A percentile compares a stretch with the other conserved stretches of the same genome.
Evolutionary conservation across 2,329 filamentous ascomycete species (phyloP).

Genomic region (Epichloe coenophiala): DNA sequence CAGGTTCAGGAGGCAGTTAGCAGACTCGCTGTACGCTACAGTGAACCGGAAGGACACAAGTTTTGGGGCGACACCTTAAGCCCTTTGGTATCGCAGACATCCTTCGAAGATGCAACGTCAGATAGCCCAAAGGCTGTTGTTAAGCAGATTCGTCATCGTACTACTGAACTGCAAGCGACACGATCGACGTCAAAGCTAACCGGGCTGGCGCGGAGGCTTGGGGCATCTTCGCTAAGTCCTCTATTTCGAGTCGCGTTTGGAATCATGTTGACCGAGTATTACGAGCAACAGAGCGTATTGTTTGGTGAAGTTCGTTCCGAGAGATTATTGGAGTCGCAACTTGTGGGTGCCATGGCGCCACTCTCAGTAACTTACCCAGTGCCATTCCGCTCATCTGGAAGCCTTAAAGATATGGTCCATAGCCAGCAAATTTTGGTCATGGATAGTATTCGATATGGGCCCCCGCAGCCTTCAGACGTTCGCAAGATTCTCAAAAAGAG

Average conservation of each 20-base stretch:
- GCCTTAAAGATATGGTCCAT: not conserved
- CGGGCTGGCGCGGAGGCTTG: not conserved
- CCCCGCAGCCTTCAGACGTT: slow-evolving; percentile 11
- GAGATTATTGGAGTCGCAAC: not conserved
- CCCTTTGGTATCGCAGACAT: not conserved
- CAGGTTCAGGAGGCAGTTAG: not conserved
- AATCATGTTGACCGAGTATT: not conserved
- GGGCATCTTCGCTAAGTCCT: not conserved
- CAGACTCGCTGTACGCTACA: not conserved
- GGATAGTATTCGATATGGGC: not conserved
- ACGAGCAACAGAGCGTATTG: not conserved
- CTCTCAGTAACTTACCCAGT: not conserved
- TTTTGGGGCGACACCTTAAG: not conserved
- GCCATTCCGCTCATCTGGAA: not conserved
- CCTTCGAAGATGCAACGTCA: not conserved
- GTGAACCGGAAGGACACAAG: not conserved
- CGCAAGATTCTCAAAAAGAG: slow-evolving; percentile 12
- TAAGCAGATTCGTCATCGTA: not conserved
- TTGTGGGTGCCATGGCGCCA: not conserved
- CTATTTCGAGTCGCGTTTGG: not conserved
- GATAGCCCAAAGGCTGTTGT: not conserved
- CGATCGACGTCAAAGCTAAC: not conserved
- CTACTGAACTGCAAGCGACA: not conserved
- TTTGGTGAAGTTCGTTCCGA: not conserved
- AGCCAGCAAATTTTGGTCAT: not conserved